Base-by-base conservation (phyloP, 1,284 basidiomycete species). In the Trametes polyzona region DNA sequence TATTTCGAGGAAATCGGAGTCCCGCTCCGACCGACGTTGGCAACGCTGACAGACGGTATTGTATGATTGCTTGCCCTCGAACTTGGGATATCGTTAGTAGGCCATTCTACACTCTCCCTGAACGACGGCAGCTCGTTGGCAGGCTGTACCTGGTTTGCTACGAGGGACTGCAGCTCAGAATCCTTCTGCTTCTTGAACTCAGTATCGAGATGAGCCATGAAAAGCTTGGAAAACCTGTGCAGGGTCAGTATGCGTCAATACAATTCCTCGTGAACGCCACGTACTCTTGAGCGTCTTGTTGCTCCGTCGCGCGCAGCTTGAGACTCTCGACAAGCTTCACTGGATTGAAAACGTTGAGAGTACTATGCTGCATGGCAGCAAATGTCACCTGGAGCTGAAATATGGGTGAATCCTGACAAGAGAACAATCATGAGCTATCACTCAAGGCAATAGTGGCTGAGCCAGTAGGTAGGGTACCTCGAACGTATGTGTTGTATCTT, bases 231-330 rank as follows among this genome's bases (percentile, higher is more conserved):
- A 70, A 97, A 97, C 68, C 94, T 96, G 66, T 3, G 21, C 30
- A 26, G 17, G 19, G 55, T 55, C 30, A 51, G 35, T 1, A 2
- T 4, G 23, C 30, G 17, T 14, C 29, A 24, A 16, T 29, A 29
- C 39, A 37, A 26, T 19, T 44, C 26, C 26, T 30, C 11, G 27
- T 21, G 24, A 30, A 40, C 23, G 59, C 52, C 33, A 75, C 84
- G 58, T 66, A 95, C 93, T 97, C 95, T 72, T 95, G 92, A 29
- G 95, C 95, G 76, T 97, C 95, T 74, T 97, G 95, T 68, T 97
- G 95, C 68, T 95, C 90, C 1, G 86, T 81, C 10, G 87, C 87
- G 35, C 88, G 82, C 36, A 97, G 76, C 57, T 87, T 83, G 50
- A 97, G 75, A 62, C 92, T 90, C 67, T 95, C 88, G 10, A 95